These are phyloP conservation scores for Candida ponderosae DNA, from an alignment of 805 yeast species.

Conservation along the genomic window DNA sequence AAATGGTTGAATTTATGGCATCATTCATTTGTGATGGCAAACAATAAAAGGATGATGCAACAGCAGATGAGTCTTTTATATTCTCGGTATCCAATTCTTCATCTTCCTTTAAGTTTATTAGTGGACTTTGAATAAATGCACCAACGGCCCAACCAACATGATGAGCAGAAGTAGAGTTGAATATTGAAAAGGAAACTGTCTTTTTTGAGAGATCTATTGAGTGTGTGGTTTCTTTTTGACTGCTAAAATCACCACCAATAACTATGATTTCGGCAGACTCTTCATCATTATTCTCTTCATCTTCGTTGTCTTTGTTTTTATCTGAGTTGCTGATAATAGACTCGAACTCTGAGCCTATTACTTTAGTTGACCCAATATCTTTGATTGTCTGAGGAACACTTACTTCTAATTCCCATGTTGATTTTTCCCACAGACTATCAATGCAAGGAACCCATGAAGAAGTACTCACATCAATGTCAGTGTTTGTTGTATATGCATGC, in stretches of 20 bases:
- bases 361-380: constrained; percentile 39
- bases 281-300: constrained; percentile 22
- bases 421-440: constrained; percentile 79
- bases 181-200: constrained; percentile 60
- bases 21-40: constrained; percentile 49
- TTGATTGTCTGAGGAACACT: constrained; percentile 73
- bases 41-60: constrained; percentile 56
- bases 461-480: constrained; percentile 71
- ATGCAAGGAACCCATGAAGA: constrained; percentile 98
- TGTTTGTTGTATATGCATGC: constrained; percentile 83
- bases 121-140: constrained; percentile 60
- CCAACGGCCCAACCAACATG: constrained; percentile 96
- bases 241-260: constrained; percentile 63
- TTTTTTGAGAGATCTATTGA: constrained; percentile 70
- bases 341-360: neutral
- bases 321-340: constrained; percentile 3
- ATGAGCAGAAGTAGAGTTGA: constrained; percentile 86
- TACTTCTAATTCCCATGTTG: constrained; percentile 89
- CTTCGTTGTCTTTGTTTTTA: constrained; percentile 14
- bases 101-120: constrained; percentile 36
- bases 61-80: constrained; percentile 27
- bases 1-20: constrained; percentile 66
- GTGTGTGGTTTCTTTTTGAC: constrained; percentile 65
- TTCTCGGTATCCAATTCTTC: constrained; percentile 21
- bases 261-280: constrained; percentile 46